A percentile compares a stretch with the other conserved stretches of the same genome.
Conservation (phyloP, 129 eudicot genomes). For the Ambrosia trifida region DNA sequence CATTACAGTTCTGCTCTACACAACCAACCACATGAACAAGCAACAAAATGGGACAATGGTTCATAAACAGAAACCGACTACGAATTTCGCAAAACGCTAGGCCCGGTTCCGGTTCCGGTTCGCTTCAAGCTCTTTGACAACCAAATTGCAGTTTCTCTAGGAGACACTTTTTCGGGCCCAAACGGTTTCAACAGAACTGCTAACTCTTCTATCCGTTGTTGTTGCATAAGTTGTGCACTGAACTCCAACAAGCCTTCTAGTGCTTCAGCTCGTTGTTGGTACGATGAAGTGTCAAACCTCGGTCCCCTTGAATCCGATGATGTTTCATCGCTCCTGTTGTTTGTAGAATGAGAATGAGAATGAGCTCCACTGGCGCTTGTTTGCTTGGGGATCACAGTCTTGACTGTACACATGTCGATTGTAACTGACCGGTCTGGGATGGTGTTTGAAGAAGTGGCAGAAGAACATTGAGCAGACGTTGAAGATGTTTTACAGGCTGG, state of each 20-base stretch:
- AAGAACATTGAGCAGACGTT: slow-evolving; percentile 66
- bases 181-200: slow-evolving; percentile 82
- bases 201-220: slow-evolving; percentile 78
- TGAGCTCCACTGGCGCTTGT: slow-evolving; percentile 23
- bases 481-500: slow-evolving; percentile 47
- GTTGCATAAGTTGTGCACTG: slow-evolving; percentile 84
- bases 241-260: slow-evolving; percentile 94
- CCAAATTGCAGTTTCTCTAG: slow-evolving; percentile 97
- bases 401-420: slow-evolving; percentile 79
- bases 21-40: slow-evolving; percentile 7
- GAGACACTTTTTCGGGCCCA: slow-evolving; percentile 84
- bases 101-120: slow-evolving; percentile 39
- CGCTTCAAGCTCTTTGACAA: slow-evolving; percentile 84
- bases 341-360: slow-evolving; percentile 11
- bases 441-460: slow-evolving; percentile 41
- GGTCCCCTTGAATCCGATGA: slow-evolving; percentile 49
- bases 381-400: slow-evolving; percentile 33
- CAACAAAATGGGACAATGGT: slow-evolving; percentile 9
- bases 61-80: neutral
- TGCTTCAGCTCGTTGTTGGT: slow-evolving; percentile 92
- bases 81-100: slow-evolving; percentile 18
- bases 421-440: slow-evolving; percentile 55
- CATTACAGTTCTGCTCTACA: neutral
- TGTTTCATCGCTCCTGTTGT: slow-evolving; percentile 35
- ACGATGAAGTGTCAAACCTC: slow-evolving; percentile 70